Conservation (phyloP, 768 basidiomycete species). For the Mycena galericulata region DNA sequence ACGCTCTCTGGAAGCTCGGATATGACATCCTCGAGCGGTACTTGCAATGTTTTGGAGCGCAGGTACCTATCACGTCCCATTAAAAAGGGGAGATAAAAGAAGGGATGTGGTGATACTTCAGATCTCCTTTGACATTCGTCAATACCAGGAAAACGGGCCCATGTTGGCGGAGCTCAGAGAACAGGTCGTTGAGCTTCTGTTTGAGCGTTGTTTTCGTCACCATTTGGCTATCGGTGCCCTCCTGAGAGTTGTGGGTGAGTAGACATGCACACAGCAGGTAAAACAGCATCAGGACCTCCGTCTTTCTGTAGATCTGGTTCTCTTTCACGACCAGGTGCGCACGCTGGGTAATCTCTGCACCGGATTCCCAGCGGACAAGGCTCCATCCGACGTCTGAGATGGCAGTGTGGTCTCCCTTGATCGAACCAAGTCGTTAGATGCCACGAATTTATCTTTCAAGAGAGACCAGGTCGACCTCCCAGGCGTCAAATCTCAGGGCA, state of each 20-base stretch:
- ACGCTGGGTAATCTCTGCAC: constrained; percentile 51
- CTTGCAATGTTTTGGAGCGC: constrained; percentile 60
- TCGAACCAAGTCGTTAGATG: background rate
- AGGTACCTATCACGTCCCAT: constrained; percentile 58
- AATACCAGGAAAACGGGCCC: constrained; percentile 69
- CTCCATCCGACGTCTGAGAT: constrained; percentile 74
- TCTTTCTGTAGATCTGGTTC: constrained; percentile 48
- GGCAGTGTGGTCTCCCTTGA: constrained; percentile 53
- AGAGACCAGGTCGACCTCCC: constrained; percentile 51
- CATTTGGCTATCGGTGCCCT: constrained; percentile 56
- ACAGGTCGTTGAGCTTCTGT: constrained; percentile 51
- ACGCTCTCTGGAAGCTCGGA: constrained; percentile 68
- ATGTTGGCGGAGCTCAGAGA: constrained; percentile 42
- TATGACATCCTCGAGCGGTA: constrained; percentile 63
- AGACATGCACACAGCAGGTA: background rate
- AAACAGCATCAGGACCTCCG: constrained; percentile 8
- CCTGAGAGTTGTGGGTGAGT: constrained; percentile 41
- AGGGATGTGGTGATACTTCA: constrained; percentile 54
- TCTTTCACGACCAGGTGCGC: constrained; percentile 63
- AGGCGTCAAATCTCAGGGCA: constrained; percentile 70
- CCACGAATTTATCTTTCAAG: background rate
- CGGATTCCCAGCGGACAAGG: constrained; percentile 54
- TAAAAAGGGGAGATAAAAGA: background rate
- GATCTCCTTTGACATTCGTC: constrained; percentile 66
- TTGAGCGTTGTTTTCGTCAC: constrained; percentile 55